Evolutionary conservation across 805 yeast species (phyloP).

Genomic region (Saturnispora halmiae): DNA sequence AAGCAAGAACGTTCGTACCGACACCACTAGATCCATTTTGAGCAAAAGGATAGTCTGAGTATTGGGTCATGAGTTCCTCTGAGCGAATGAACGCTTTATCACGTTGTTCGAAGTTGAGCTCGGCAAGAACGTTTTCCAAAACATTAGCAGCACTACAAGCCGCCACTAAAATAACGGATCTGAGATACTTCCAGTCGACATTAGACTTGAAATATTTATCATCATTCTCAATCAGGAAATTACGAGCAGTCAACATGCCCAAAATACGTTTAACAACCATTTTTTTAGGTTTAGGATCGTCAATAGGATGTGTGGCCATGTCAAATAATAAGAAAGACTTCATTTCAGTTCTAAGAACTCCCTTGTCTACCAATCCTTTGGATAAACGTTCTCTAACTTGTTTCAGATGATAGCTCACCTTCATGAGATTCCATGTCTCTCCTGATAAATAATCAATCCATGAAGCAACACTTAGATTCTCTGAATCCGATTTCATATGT

Average conservation of each 20-base stretch:
- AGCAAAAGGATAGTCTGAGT: slow-evolving; percentile 73
- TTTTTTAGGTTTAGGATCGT: slow-evolving; percentile 79
- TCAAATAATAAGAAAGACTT: slow-evolving; percentile 90
- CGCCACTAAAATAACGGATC: slow-evolving; percentile 75
- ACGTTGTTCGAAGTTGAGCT: slow-evolving; percentile 75
- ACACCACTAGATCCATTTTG: slow-evolving; percentile 52
- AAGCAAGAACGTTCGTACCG: slow-evolving; percentile 57
- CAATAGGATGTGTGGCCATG: slow-evolving; percentile 97
- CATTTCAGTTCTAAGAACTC: slow-evolving; percentile 90
- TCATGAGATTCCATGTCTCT: slow-evolving; percentile 95
- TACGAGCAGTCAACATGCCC: slow-evolving; percentile 61
- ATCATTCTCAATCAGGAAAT: slow-evolving; percentile 44
- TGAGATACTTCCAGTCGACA: slow-evolving; percentile 58
- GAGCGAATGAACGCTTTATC: slow-evolving; percentile 90
- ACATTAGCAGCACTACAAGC: slow-evolving; percentile 96
- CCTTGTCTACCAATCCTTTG: slow-evolving; percentile 95
- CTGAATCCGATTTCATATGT: slow-evolving; percentile 78
- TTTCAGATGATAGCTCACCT: slow-evolving; percentile 88
- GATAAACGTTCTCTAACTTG: slow-evolving; percentile 96
- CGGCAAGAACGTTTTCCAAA: slow-evolving; percentile 74
- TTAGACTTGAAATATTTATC: slow-evolving; percentile 61
- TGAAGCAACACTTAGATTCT: slow-evolving; percentile 64
- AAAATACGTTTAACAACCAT: slow-evolving; percentile 66
- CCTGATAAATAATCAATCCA: slow-evolving; percentile 95
- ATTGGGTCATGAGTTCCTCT: slow-evolving; percentile 81